phyloP scores from a whole-genome alignment of 495 filamentous ascomycete genomes.

The Penicillium taxi region DNA sequence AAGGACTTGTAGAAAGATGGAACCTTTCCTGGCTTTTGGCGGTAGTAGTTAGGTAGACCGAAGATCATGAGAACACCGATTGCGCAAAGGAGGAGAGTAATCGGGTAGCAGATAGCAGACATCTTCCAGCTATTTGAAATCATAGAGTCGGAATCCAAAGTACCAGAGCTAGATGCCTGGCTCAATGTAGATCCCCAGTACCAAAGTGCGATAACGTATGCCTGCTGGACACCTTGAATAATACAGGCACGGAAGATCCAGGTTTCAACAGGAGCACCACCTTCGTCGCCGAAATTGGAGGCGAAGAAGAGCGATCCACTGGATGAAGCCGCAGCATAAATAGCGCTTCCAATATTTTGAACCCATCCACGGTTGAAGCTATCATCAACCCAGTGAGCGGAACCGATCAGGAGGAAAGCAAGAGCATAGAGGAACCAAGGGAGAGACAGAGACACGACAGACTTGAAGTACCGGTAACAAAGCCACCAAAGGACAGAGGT shows the following conservation, averaged over 20 bases:
- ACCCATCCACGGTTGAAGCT: slow-evolving; percentile 39
- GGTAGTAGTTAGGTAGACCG: slow-evolving; percentile 43
- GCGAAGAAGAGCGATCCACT: slow-evolving; percentile 45
- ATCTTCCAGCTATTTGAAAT: slow-evolving; percentile 41
- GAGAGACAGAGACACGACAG: slow-evolving; percentile 49
- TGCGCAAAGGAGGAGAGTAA: slow-evolving; percentile 31
- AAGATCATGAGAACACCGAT: slow-evolving; percentile 34
- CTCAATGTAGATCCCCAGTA: slow-evolving; percentile 42
- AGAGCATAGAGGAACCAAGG: slow-evolving; percentile 58
- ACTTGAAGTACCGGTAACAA: slow-evolving; percentile 54
- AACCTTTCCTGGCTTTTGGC: slow-evolving; percentile 57
- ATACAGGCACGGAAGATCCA: slow-evolving; percentile 47
- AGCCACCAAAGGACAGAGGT: slow-evolving; percentile 59
- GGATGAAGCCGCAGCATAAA: slow-evolving; percentile 41
- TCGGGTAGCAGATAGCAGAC: slow-evolving; percentile 41
- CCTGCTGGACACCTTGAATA: slow-evolving; percentile 42
- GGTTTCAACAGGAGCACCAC: slow-evolving; percentile 37
- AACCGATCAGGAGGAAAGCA: slow-evolving; percentile 58
- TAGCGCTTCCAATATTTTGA: slow-evolving; percentile 39
- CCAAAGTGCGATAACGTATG: slow-evolving; percentile 43
- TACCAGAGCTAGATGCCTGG: slow-evolving; percentile 25
- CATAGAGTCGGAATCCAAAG: slow-evolving; percentile 20
- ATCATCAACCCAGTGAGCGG: slow-evolving; percentile 46
- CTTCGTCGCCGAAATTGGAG: slow-evolving; percentile 45
- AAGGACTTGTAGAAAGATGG: slow-evolving; percentile 47